Evolutionary conservation across 2,329 filamentous ascomycete genomes (phyloP).

Genomic region (Scytalidium sp.): DNA sequence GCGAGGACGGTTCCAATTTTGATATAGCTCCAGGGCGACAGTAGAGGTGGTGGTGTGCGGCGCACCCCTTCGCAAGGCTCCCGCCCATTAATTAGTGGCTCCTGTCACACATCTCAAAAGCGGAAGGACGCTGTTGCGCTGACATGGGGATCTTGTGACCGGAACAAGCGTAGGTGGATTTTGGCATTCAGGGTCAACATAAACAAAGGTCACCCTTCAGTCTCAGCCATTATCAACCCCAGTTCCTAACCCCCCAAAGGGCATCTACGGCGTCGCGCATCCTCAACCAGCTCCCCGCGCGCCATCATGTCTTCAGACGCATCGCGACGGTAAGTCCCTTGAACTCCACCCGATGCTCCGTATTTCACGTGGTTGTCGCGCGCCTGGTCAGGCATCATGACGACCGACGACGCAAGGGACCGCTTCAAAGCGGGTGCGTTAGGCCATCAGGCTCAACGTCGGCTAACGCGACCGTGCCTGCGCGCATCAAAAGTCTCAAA

Average conservation of each 20-base stretch:
- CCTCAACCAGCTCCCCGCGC: conserved; percentile 6
- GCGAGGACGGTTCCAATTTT: no score
- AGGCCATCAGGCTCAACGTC: not conserved
- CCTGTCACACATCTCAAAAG: not conserved
- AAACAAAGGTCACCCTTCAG: not conserved
- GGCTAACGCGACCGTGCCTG: not conserved
- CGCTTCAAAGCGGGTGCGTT: not conserved
- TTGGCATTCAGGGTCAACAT: not conserved
- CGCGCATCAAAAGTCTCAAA: not conserved
- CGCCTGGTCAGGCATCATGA: not conserved
- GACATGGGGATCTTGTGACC: not conserved
- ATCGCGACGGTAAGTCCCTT: conserved; percentile 21
- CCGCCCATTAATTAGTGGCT: not conserved
- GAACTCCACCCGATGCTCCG: not conserved
- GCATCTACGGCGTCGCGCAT: not conserved
- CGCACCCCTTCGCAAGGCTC: no score
- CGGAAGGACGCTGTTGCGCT: not conserved
- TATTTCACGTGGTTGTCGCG: conserved; percentile 2
- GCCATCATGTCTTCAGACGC: conserved; percentile 24
- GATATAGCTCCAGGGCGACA: no score
- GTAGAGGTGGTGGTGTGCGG: no score
- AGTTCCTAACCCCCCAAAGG: not conserved
- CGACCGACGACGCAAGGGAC: not conserved
- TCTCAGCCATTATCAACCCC: not conserved
- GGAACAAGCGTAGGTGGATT: not conserved